Percentiles rank a stretch among this genome's conserved stretches.
Evolutionary conservation across 306 rosid species (phyloP).

Genomic region (Cucurbita argyrosperma): DNA sequence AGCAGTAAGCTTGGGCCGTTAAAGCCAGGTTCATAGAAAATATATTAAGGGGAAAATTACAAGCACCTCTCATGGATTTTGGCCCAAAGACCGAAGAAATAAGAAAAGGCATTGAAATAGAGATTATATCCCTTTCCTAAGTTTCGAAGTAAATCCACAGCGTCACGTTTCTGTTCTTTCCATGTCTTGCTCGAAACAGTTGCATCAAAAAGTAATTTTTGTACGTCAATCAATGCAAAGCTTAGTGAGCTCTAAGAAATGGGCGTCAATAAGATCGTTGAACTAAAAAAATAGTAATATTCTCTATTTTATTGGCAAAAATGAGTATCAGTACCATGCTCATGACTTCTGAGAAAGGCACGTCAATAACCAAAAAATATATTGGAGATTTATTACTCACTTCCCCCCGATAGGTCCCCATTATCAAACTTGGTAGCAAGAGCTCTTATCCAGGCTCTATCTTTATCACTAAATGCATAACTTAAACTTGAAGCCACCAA

Average conservation of each 20-base stretch:
- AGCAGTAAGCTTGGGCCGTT: no score
- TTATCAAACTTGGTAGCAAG: constrained; percentile 50
- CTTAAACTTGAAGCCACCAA: constrained; percentile 51
- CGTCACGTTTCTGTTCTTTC: background rate
- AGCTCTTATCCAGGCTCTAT: constrained; percentile 72
- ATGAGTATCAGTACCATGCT: background rate
- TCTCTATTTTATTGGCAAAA: background rate
- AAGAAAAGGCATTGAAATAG: background rate
- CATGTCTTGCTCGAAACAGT: background rate
- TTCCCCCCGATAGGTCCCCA: background rate
- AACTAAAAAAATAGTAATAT: background rate
- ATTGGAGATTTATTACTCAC: background rate
- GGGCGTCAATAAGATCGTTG: background rate
- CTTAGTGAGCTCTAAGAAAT: background rate
- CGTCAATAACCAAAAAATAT: background rate
- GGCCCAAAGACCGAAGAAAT: background rate
- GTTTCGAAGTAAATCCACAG: background rate
- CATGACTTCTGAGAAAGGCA: background rate
- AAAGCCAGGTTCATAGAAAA: background rate
- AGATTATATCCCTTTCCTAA: background rate
- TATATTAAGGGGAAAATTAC: background rate
- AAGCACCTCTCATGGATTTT: background rate
- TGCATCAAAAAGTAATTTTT: background rate
- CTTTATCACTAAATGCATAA: constrained; percentile 64
- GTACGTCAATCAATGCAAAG: background rate